Evolutionary conservation across 257 asterid species (phyloP).

Genomic region (Ligustrum vulgare): DNA sequence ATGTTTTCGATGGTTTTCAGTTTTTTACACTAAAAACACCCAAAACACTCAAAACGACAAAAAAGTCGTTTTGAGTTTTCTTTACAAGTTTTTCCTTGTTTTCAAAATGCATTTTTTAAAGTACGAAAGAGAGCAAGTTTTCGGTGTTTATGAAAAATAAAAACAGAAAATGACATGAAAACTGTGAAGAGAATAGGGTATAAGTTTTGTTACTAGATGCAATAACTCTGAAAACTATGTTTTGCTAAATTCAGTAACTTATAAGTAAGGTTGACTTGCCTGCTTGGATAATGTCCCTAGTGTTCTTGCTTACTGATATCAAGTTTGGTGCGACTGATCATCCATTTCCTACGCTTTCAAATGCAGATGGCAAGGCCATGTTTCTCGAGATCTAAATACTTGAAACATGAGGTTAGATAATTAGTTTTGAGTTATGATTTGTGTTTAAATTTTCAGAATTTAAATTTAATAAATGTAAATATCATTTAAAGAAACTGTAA

Average conservation of each 20-base stretch:
- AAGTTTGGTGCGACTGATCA: slow-evolving; percentile 10
- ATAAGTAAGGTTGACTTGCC: neutral
- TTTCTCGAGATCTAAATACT: slow-evolving; percentile 66
- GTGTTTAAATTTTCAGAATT: slow-evolving; percentile 17
- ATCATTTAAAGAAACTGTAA: slow-evolving; percentile 38
- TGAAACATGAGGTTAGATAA: slow-evolving; percentile 39
- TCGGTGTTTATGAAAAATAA: too few relatives aligned
- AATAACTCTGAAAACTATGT: neutral
- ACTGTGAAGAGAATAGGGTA: too few relatives aligned
- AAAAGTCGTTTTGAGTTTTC: too few relatives aligned
- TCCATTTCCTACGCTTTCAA: slow-evolving; percentile 5
- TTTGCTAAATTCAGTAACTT: neutral
- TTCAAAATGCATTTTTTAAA: too few relatives aligned
- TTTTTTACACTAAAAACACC: too few relatives aligned
- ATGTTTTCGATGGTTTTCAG: too few relatives aligned
- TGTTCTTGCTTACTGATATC: too few relatives aligned
- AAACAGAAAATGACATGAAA: too few relatives aligned
- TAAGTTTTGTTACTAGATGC: neutral
- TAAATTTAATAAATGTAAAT: slow-evolving; percentile 45
- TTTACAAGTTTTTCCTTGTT: too few relatives aligned
- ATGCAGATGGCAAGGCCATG: slow-evolving; percentile 96
- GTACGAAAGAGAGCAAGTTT: too few relatives aligned
- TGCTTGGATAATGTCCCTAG: neutral
- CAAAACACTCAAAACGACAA: too few relatives aligned
- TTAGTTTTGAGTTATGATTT: slow-evolving; percentile 24